Conservation (phyloP, 2,329 filamentous ascomycete species). For the Fusarium ambrosium region DNA sequence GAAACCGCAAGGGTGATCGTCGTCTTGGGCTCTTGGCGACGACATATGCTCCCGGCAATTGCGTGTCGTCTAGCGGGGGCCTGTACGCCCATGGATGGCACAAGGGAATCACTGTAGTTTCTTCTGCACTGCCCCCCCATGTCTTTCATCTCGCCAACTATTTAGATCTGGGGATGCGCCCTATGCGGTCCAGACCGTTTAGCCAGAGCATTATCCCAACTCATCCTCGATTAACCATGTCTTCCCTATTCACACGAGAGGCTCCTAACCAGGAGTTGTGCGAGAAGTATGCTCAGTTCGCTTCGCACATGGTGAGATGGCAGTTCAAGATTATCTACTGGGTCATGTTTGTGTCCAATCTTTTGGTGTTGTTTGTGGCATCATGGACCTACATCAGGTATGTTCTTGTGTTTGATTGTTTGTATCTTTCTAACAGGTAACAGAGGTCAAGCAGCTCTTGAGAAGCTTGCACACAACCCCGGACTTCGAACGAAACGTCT, state of each 20-base stretch:
- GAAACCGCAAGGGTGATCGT: slow-evolving; percentile 42
- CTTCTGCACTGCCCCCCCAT: slow-evolving; percentile 13
- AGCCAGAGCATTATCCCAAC: not conserved
- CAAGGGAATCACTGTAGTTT: slow-evolving; percentile 14
- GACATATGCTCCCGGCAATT: slow-evolving; percentile 39
- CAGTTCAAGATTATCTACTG: slow-evolving; percentile 64
- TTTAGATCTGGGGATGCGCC: slow-evolving; percentile 29
- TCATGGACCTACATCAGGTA: slow-evolving; percentile 59
- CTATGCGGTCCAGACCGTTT: not conserved
- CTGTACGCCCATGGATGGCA: slow-evolving; percentile 35
- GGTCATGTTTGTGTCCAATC: slow-evolving; percentile 59
- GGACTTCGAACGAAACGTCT: slow-evolving; percentile 53
- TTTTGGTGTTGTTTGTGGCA: slow-evolving; percentile 59
- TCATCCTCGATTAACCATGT: slow-evolving; percentile 26
- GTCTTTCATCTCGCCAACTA: slow-evolving; percentile 17
- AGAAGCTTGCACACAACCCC: slow-evolving; percentile 51
- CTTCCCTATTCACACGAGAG: slow-evolving; percentile 35
- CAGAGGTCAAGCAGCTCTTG: slow-evolving; percentile 55
- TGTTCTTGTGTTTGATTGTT: slow-evolving; percentile 26
- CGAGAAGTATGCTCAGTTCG: slow-evolving; percentile 59
- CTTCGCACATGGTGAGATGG: slow-evolving; percentile 55
- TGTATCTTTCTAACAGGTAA: slow-evolving; percentile 2
- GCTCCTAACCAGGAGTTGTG: slow-evolving; percentile 49
- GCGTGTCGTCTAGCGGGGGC: slow-evolving; percentile 42
- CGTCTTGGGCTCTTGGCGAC: slow-evolving; percentile 41